Evolutionary conservation across 768 basidiomycete species (phyloP).

Genomic region (Trametes meyenii): DNA sequence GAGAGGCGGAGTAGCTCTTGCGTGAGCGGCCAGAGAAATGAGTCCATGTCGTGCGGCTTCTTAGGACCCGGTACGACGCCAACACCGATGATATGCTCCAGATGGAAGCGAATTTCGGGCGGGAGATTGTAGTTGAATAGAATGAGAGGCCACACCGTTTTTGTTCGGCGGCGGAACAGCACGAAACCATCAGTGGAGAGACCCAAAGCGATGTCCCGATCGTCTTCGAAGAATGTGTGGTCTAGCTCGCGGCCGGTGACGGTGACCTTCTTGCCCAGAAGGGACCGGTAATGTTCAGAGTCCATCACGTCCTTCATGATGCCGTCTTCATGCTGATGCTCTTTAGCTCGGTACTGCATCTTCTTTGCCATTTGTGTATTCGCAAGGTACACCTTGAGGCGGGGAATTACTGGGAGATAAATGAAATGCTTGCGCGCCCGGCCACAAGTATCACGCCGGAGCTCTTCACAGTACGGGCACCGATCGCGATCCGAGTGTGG

Average conservation of each 20-base stretch:
- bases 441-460: constrained; percentile 28
- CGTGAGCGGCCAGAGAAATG: constrained; percentile 41
- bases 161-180: constrained; percentile 36
- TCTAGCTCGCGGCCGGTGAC: constrained; percentile 30
- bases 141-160: constrained; percentile 45
- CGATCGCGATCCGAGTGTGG: constrained; percentile 27
- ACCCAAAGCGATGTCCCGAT: constrained; percentile 44
- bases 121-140: constrained; percentile 46
- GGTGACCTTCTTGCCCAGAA: constrained; percentile 29
- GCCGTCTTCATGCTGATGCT: constrained; percentile 27
- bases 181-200: constrained; percentile 46
- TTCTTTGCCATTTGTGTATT: constrained; percentile 27
- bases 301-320: constrained; percentile 42
- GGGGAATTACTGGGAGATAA: constrained; percentile 45
- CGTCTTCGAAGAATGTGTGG: constrained; percentile 39
- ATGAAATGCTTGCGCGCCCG: constrained; percentile 33
- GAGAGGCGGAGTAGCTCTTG: constrained; percentile 41
- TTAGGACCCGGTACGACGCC: constrained; percentile 51
- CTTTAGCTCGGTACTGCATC: constrained; percentile 35
- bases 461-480: constrained; percentile 42
- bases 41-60: constrained; percentile 43
- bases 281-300: constrained; percentile 33
- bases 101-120: constrained; percentile 40
- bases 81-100: constrained; percentile 40
- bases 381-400: constrained; percentile 33